Conservation (phyloP, 140 eudicot species). For the Senecio squalidus region DNA sequence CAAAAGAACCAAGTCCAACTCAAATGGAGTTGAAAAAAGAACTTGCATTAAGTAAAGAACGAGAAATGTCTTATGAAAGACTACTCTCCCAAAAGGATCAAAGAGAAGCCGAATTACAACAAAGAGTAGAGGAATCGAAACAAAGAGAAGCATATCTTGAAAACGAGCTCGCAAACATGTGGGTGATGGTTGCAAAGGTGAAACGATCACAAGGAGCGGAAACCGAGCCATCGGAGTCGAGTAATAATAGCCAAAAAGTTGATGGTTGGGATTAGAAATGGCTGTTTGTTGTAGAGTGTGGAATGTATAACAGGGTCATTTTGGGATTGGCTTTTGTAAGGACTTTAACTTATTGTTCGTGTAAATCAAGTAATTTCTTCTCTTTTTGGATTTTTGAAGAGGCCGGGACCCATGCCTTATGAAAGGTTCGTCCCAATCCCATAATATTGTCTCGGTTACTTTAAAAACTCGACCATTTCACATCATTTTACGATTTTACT, state of each 20-base stretch:
- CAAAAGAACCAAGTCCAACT: slow-evolving; percentile 51
- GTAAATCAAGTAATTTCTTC: slow-evolving; percentile 5
- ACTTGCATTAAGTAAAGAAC: slow-evolving; percentile 65
- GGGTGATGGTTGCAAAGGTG: slow-evolving; percentile 90
- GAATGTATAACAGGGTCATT: slow-evolving; percentile 8
- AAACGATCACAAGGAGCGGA: slow-evolving; percentile 69
- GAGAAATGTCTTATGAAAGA: slow-evolving; percentile 70
- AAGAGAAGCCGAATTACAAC: slow-evolving; percentile 59
- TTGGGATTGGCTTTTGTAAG: slow-evolving; percentile 6
- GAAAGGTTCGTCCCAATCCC: no score
- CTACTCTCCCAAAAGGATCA: slow-evolving; percentile 62
- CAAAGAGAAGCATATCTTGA: slow-evolving; percentile 93
- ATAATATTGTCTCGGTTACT: no score
- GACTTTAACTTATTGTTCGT: slow-evolving; percentile 14
- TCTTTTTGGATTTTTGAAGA: no score
- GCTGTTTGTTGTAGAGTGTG: no score
- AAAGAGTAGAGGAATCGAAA: slow-evolving; percentile 70
- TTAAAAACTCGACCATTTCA: no score
- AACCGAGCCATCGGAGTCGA: slow-evolving; percentile 38
- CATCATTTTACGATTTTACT: no score
- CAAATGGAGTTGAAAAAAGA: slow-evolving; percentile 61
- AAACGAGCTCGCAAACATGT: slow-evolving; percentile 98
- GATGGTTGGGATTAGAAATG: slow-evolving; percentile 31
- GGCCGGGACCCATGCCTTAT: no score
- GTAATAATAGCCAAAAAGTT: slow-evolving; percentile 28